Evolutionary conservation across 2,329 filamentous ascomycete genomes (phyloP).

Genomic region (Tolypocladium sp.): DNA sequence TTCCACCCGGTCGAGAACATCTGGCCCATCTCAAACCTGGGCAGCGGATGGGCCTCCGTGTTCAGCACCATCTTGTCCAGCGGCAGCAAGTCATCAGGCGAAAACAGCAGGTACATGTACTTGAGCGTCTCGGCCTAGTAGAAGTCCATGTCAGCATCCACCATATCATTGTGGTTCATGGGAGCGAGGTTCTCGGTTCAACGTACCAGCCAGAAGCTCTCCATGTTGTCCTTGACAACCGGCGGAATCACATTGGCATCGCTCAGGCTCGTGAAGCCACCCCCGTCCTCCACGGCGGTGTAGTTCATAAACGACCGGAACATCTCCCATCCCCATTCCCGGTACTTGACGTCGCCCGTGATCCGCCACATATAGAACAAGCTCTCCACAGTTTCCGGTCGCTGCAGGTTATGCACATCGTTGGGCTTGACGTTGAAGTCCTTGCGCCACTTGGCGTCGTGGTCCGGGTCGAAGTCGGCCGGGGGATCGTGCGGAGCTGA

Average conservation of each 20-base stretch:
- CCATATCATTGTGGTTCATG: not conserved
- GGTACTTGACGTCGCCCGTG: slow-evolving; percentile 79
- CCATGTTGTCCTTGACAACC: slow-evolving; percentile 78
- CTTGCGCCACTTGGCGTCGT: slow-evolving; percentile 57
- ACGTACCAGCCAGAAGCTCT: slow-evolving; percentile 93
- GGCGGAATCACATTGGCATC: slow-evolving; percentile 69
- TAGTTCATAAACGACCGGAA: slow-evolving; percentile 86
- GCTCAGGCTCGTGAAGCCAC: slow-evolving; percentile 73
- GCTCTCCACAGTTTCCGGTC: slow-evolving; percentile 93
- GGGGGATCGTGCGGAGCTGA: slow-evolving; percentile 41
- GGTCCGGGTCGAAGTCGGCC: slow-evolving; percentile 38
- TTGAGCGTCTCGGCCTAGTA: slow-evolving; percentile 85
- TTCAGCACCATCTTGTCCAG: slow-evolving; percentile 87
- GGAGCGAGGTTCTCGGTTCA: not conserved
- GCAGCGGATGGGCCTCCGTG: slow-evolving; percentile 88
- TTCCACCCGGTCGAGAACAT: slow-evolving; percentile 76
- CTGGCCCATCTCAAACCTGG: slow-evolving; percentile 72
- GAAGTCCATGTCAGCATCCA: slow-evolving; percentile 2
- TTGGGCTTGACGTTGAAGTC: slow-evolving; percentile 73
- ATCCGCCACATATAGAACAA: slow-evolving; percentile 99
- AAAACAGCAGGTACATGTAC: slow-evolving; percentile 95
- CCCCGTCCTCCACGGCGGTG: slow-evolving; percentile 67
- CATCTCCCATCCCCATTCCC: slow-evolving; percentile 98
- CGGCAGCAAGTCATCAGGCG: slow-evolving; percentile 70
- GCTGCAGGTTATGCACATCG: slow-evolving; percentile 89